Conservation (phyloP, 2,329 filamentous ascomycete genomes). For the Pseudogymnoascus sp. region DNA sequence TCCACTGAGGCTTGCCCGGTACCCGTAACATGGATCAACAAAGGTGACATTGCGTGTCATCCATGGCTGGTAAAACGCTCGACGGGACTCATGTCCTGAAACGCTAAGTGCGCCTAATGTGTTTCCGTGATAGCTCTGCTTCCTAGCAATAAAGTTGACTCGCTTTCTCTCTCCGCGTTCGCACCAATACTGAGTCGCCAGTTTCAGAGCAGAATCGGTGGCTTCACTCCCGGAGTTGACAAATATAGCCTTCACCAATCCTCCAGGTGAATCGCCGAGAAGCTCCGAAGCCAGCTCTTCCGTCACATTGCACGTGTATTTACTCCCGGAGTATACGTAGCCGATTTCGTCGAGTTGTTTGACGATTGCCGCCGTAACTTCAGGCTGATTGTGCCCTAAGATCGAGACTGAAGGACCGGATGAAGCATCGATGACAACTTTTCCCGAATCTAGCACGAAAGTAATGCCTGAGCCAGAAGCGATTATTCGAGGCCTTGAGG, state of each 20-base stretch:
- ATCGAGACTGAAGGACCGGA: background rate
- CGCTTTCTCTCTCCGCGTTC: constrained; percentile 39
- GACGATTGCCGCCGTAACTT: background rate
- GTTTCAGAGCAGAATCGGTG: constrained; percentile 56
- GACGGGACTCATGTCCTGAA: constrained; percentile 46
- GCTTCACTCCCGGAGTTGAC: constrained; percentile 52
- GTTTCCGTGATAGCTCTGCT: constrained; percentile 58
- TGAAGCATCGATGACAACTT: background rate
- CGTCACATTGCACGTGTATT: constrained; percentile 33
- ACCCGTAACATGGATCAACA: constrained; percentile 53
- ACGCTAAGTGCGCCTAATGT: constrained; percentile 53
- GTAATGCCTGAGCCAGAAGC: background rate
- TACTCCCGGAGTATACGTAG: background rate
- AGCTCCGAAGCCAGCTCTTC: constrained; percentile 36
- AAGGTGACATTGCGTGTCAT: constrained; percentile 42
- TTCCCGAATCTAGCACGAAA: background rate
- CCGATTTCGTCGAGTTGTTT: background rate
- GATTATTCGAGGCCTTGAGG: background rate
- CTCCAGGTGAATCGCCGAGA: constrained; percentile 29
- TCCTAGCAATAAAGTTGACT: constrained; percentile 49
- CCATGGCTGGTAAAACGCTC: constrained; percentile 46
- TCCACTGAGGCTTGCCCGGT: constrained; percentile 39
- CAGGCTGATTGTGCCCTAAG: background rate
- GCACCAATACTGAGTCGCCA: constrained; percentile 53
- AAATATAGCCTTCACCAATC: constrained; percentile 43